These are phyloP conservation scores for Phytopythium mirpurense DNA, from an alignment of 352 stramenopile species.

Conservation along the genomic window DNA sequence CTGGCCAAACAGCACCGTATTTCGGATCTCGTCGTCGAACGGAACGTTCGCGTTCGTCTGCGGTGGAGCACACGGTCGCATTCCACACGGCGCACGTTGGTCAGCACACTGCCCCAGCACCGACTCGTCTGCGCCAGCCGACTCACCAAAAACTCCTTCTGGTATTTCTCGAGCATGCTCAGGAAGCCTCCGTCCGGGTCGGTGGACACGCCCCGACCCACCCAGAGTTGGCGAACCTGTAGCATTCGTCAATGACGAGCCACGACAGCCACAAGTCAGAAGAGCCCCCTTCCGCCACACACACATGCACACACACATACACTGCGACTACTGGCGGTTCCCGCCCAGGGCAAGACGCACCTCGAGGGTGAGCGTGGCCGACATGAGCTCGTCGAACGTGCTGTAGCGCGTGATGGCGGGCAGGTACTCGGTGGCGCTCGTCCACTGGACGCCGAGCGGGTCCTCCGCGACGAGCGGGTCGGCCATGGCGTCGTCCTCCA, in stretches of 20 bases:
- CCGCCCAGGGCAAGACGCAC: slow-evolving; percentile 27
- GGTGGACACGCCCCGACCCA: slow-evolving; percentile 76
- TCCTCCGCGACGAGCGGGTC: slow-evolving; percentile 73
- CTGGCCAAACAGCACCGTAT: slow-evolving; percentile 83
- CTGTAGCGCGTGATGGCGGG: slow-evolving; percentile 84
- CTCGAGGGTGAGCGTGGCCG: slow-evolving; percentile 81
- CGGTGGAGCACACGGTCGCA: background rate
- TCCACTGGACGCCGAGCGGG: slow-evolving; percentile 68
- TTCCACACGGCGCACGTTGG: background rate
- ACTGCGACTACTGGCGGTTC: too few species aligned
- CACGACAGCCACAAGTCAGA: too few species aligned
- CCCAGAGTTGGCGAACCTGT: slow-evolving; percentile 72
- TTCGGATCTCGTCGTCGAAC: slow-evolving; percentile 83
- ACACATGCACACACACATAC: too few species aligned
- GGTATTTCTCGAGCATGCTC: slow-evolving; percentile 82
- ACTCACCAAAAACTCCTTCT: slow-evolving; percentile 61
- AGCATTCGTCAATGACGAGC: background rate
- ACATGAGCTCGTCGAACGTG: slow-evolving; percentile 90
- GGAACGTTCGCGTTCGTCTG: slow-evolving; percentile 32
- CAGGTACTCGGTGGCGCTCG: slow-evolving; percentile 57
- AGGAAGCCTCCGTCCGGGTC: slow-evolving; percentile 82
- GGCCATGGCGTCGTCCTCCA: slow-evolving; percentile 35
- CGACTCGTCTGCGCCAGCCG: slow-evolving; percentile 1
- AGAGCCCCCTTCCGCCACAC: too few species aligned
- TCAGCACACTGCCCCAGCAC: slow-evolving; percentile 8